These are phyloP conservation scores for Cladosporium phlei DNA, from an alignment of 2,329 filamentous ascomycete species.

Conservation along the genomic window DNA sequence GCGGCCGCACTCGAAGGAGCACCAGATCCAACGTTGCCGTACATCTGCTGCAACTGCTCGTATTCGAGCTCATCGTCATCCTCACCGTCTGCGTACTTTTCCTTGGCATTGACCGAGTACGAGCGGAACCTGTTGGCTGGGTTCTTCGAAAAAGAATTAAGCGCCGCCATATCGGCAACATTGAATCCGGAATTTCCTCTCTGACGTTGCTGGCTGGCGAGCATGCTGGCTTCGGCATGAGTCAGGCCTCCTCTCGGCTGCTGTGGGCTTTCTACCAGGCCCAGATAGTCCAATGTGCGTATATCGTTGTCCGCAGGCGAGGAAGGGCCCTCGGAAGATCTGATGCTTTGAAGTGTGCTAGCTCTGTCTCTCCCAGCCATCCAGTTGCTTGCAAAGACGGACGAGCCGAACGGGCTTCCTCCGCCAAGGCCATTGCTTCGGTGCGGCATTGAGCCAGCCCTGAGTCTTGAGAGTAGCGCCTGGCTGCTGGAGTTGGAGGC, in stretches of 20 bases:
- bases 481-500: slow-evolving; percentile 55
- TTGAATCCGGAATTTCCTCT: slow-evolving; percentile 51
- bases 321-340: slow-evolving; percentile 78
- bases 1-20: slow-evolving; percentile 56
- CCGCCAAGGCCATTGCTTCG: slow-evolving; percentile 63
- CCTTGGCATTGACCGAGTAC: slow-evolving; percentile 97
- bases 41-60: slow-evolving; percentile 50
- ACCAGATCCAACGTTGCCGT: slow-evolving; percentile 57
- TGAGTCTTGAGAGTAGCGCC: slow-evolving; percentile 74
- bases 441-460: slow-evolving; percentile 92
- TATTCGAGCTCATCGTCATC: slow-evolving; percentile 56
- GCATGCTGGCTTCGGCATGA: slow-evolving; percentile 50
- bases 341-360: slow-evolving; percentile 83
- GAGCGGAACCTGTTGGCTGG: slow-evolving; percentile 81
- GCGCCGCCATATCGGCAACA: slow-evolving; percentile 68
- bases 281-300: slow-evolving; percentile 90
- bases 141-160: slow-evolving; percentile 71
- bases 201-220: slow-evolving; percentile 46
- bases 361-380: slow-evolving; percentile 73
- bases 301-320: slow-evolving; percentile 85
- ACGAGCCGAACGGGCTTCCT: slow-evolving; percentile 72
- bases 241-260: slow-evolving; percentile 68
- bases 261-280: slow-evolving; percentile 88
- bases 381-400: slow-evolving; percentile 85
- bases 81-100: slow-evolving; percentile 91